Base-by-base conservation (phyloP, 352 stramenopile genomes). In the Pythium apleroticum region DNA sequence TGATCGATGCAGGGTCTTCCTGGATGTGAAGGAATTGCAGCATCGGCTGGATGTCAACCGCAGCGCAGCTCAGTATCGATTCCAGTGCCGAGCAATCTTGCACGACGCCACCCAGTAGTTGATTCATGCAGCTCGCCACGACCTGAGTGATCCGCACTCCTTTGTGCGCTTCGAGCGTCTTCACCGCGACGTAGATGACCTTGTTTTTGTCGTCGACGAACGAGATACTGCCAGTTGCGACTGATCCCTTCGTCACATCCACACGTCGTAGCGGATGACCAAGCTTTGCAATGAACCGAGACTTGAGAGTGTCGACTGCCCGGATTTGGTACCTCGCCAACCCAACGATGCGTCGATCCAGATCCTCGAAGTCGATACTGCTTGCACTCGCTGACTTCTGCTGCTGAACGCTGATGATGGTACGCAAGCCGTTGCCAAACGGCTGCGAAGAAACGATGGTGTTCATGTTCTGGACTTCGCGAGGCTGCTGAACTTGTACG, bases 111-210 rank as follows among this genome's bases (percentile, higher is more conserved):
- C 77, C 80, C 3, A 92, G 71, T 3, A 88, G 53, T 63, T 91
- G 86, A 48, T 94, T 90, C 46, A 94, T 81, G 39, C 76, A 83
- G 25, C 72, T 64, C 11, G 80, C 83, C 22, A 92, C 77, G 10
- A 91, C 80, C 52, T 91, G 78, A 14, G 65, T 78, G 12, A 77
- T 33, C 2, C 84, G 80, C 48, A 92, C 74, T 1, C 76, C 74
- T 4, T 11, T 39, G 7, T 69, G 56, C 2, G 67, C 33, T 39
- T 80, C 63, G 0, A 88, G 52, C 14, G 77, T 78, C 15, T 71
- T 66, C 25, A 76, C 71, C 9, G 80, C 75, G 22, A 93, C 61
- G 46, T 88, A 92, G 45, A 94, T 84, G 7, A 71, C 31, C 39
- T 64, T 71, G 10, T 19, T 46, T 4, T 24, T 61, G 8, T 69